Percentiles rank a stretch among this genome's conserved stretches.
These are phyloP conservation scores for Hirschioporus abietinus DNA, from an alignment of 768 basidiomycete genomes.

Conservation along the genomic window DNA sequence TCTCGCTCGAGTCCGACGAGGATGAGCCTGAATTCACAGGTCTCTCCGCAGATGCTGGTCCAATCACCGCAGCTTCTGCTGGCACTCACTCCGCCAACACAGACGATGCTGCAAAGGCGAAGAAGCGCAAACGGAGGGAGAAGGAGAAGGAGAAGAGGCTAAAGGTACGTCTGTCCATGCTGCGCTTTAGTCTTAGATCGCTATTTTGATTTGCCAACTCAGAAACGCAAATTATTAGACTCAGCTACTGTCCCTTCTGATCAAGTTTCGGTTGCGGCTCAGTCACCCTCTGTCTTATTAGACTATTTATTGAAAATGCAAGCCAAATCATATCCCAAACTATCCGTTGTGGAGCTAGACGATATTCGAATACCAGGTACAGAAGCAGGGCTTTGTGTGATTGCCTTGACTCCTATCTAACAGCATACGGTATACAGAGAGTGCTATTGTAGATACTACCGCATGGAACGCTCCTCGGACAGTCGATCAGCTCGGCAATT, in stretches of 20 bases:
- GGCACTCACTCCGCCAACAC: conserved; percentile 7
- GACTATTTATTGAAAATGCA: conserved; percentile 64
- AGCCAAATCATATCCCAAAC: conserved; percentile 58
- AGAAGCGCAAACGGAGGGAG: conserved; percentile 69
- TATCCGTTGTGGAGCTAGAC: conserved; percentile 73
- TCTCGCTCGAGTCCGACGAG: conserved; percentile 25
- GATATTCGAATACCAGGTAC: conserved; percentile 77
- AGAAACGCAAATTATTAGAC: not conserved
- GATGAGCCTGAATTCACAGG: conserved; percentile 24
- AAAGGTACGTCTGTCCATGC: conserved; percentile 41
- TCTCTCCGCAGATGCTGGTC: conserved; percentile 19
- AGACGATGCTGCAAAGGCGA: conserved; percentile 29
- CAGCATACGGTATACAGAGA: conserved; percentile 46
- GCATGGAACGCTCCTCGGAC: conserved; percentile 67
- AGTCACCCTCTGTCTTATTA: conserved; percentile 51
- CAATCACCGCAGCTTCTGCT: no score
- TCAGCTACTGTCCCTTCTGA: conserved; percentile 18
- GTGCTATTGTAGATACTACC: conserved; percentile 70
- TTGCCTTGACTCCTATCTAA: conserved; percentile 6
- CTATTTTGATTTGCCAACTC: no score
- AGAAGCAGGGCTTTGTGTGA: not conserved
- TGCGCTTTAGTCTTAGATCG: no score
- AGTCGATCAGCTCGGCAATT: conserved; percentile 65
- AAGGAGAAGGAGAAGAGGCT: conserved; percentile 69
- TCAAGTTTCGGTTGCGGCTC: conserved; percentile 45